These are phyloP conservation scores for Tylopilus balloui DNA, from an alignment of 768 basidiomycete species.

Conservation along the genomic window DNA sequence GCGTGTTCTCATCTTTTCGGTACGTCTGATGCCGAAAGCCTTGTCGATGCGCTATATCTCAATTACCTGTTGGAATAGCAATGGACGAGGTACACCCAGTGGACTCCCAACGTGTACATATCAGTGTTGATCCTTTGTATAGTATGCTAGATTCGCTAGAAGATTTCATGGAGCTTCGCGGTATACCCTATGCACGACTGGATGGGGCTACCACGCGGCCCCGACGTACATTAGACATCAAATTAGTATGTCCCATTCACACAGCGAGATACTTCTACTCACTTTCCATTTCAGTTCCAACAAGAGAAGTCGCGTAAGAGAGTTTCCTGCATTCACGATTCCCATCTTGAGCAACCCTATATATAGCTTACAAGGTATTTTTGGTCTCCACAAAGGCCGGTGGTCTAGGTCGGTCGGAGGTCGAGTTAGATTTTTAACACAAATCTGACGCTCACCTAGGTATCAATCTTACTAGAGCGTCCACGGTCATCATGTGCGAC, in stretches of 20 bases:
- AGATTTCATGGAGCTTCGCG: conserved; percentile 59
- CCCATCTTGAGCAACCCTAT: conserved; percentile 1
- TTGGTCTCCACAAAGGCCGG: conserved; percentile 70
- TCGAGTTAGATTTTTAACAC: background rate
- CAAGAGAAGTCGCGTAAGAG: conserved; percentile 50
- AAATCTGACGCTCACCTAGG: conserved; percentile 37
- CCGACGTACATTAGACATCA: conserved; percentile 54
- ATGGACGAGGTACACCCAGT: conserved; percentile 46
- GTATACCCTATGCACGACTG: conserved; percentile 55
- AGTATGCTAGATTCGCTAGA: conserved; percentile 69
- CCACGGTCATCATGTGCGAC: conserved; percentile 79
- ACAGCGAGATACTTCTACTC: background rate
- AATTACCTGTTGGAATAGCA: conserved; percentile 37
- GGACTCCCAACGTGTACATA: background rate
- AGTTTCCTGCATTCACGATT: background rate
- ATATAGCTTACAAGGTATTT: conserved; percentile 58
- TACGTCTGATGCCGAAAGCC: conserved; percentile 23
- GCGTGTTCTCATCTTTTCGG: conserved; percentile 65
- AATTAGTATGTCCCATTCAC: conserved; percentile 36
- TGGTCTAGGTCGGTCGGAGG: conserved; percentile 48
- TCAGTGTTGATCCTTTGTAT: conserved; percentile 5
- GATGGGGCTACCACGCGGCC: conserved; percentile 54
- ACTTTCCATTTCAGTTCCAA: conserved; percentile 43
- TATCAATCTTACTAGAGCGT: conserved; percentile 80
- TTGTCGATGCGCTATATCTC: background rate